phyloP scores from a whole-genome alignment of 2,329 filamentous ascomycete genomes.

The Penicillium sp. region DNA sequence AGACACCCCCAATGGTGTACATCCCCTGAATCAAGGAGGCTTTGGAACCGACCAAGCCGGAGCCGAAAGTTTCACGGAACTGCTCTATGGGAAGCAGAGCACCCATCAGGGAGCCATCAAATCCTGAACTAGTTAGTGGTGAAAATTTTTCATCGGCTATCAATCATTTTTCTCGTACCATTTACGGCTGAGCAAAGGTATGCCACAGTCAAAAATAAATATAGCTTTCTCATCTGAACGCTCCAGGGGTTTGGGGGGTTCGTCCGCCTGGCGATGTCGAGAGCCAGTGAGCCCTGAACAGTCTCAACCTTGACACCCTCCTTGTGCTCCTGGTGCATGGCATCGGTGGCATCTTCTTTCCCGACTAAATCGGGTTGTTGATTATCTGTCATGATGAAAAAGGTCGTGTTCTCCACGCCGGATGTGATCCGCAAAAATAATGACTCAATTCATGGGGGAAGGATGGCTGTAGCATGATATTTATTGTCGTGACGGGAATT shows the following conservation, averaged over 20 bases:
- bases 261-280: conserved; percentile 7
- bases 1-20: conserved; percentile 15
- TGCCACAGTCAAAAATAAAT: conserved; percentile 4
- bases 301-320: conserved; percentile 11
- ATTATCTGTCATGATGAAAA: background rate
- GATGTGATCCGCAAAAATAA: background rate
- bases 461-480: background rate
- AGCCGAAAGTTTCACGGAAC: conserved; percentile 6
- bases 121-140: conserved; percentile 2
- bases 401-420: background rate
- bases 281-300: conserved; percentile 11
- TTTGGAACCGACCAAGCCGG: conserved; percentile 7
- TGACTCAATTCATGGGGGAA: background rate
- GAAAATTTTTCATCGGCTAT: background rate
- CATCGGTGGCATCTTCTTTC: background rate
- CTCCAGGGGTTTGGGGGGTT: conserved; percentile 12
- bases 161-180: background rate
- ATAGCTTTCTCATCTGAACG: conserved; percentile 7
- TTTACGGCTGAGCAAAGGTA: conserved; percentile 11
- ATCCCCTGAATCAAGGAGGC: conserved; percentile 10
- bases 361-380: background rate
- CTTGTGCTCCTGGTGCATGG: background rate
- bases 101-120: conserved; percentile 14
- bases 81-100: conserved; percentile 11
- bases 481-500: background rate